Base-by-base conservation (phyloP, 2,329 filamentous ascomycete genomes). In the Pseudodiploospora longispora region DNA sequence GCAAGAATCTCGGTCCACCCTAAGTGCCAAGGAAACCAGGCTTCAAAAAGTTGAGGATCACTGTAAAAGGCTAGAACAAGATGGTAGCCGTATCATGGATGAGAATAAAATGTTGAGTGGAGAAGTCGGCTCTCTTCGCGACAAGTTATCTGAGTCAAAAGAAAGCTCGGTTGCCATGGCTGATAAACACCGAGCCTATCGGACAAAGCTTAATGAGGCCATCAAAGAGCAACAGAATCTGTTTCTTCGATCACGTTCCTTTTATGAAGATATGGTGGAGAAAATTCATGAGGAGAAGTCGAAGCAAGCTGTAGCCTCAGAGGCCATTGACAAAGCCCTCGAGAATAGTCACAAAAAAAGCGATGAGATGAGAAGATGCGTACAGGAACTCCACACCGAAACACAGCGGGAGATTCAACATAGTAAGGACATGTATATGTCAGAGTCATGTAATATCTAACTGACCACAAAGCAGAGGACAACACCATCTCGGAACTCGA, bases 151-250 rank as follows among this genome's bases (percentile, higher is more conserved):
- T 9, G 43, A 52, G 5, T 55, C 57, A 8, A 53, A 56, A n/a
- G 41, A 54, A 12, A 49, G 50, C 38, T 46, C 43, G 1, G 40
- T 41, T 10, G 40, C 38, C 5, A 34, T 61, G 7, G 47, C 65
- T 39, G 61, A 64, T 7, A 72, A 63, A 44, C 54, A 63, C 36
- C 56, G 55, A 5, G 51, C 51, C 1, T 67, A 62, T 46, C 65
- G 57, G 42, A 50, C 54, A 3, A 66, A 65, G 10, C 53, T 77
- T n/a, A 72, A 74, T 43, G 58, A 67, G 39, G 67, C 68, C 2
- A 67, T 70, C 6, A 47, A 52, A 2, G 72, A 76, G 46, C 72
- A 76, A 29, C 69, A 75, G 44, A 53, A 53, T 5, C 57, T 75
- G 1, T 73, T 63, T 49, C 53, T 47, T 4, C 56, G 58, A 34